A percentile compares a stretch with the other conserved stretches of the same genome.
Conservation (phyloP, 305 asterid genomes). For the Fraxinus dipetala region DNA sequence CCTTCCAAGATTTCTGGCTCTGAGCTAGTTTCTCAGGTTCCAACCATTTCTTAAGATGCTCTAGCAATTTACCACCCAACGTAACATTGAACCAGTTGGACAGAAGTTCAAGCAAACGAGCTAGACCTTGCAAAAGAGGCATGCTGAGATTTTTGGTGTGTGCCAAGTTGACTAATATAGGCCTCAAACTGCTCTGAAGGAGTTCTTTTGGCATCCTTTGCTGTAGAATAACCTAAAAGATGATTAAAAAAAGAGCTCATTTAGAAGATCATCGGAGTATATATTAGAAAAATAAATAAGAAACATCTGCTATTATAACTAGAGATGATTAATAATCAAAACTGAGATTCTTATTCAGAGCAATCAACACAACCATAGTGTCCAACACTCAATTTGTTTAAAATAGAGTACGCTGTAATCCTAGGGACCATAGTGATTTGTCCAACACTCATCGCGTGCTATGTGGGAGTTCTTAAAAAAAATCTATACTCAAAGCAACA, state of each 20-base stretch:
- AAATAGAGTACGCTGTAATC: neutral
- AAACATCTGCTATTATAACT: neutral
- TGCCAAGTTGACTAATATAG: slow-evolving; percentile 92
- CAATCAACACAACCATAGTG: slow-evolving; percentile 1
- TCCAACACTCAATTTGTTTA: slow-evolving; percentile 7
- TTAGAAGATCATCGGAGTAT: slow-evolving; percentile 9
- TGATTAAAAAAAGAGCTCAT: slow-evolving; percentile 10
- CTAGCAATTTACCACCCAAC: slow-evolving; percentile 95
- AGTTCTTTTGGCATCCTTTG: slow-evolving; percentile 99
- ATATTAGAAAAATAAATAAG: neutral
- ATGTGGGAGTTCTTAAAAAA: too few relatives aligned
- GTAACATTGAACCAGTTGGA: slow-evolving; percentile 99
- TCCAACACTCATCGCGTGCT: too few relatives aligned
- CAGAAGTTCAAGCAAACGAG: slow-evolving; percentile 94
- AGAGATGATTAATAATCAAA: neutral
- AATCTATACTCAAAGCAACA: too few relatives aligned
- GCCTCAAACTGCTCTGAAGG: slow-evolving; percentile 98
- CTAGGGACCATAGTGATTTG: neutral
- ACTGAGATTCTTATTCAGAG: slow-evolving; percentile 12
- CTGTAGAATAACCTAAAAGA: slow-evolving; percentile 83
- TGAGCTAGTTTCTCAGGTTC: slow-evolving; percentile 96
- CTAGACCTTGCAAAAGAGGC: slow-evolving; percentile 99
- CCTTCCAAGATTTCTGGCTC: slow-evolving; percentile 96
- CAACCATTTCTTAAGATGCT: slow-evolving; percentile 98
- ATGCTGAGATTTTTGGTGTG: slow-evolving; percentile 98